Base-by-base conservation (phyloP, 208 protist genomes). In the Naegleria fowleri region DNA sequence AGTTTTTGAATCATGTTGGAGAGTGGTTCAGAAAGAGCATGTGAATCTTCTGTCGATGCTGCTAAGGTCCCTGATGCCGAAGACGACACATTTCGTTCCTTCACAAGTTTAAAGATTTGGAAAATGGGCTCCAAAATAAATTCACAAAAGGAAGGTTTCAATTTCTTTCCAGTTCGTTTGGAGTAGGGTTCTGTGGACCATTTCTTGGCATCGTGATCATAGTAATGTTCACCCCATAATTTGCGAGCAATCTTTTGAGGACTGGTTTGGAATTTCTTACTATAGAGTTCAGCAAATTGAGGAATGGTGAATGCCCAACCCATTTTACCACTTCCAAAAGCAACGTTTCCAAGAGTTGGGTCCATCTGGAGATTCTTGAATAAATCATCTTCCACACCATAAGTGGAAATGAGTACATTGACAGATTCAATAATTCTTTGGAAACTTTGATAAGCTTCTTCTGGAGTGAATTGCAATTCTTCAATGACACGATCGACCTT, bases 231-330 rank as follows among this genome's bases (percentile, higher is more conserved):
- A 84, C 98, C 98, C 98, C 98, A 99, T 13, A 99, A 94, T 52
- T 94, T 92, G 41, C 91, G 48, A 89, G 95, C 95, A 93, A 97
- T 94, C 93, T 96, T 96, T 58, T 92, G 67, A 90, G 95, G 93
- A 90, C 95, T 94, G 87, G 97, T 93, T 93, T 97, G 96, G 91
- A 99, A 99, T 95, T 99, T 99, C 51, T 92, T 91, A 43, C 95
- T 91, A 93, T 99, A 99, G 55, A 99, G 96, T n/a, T 91, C 86
- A 89, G 98, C 97, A 86, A 99, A 99, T 90, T 97, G 95, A 76
- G 94, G 94, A 40, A 99, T 93, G 41, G 99, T 99, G 97, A 99
- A 99, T 75, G 95, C 98, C 98, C 98, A 99, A 83, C 96, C 97
- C 92, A 99, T 98, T 19, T 99, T 96, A 91, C 98, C 99, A 43